Conservation (phyloP, 2,329 filamentous ascomycete species). For the Nothopassalora personata region DNA sequence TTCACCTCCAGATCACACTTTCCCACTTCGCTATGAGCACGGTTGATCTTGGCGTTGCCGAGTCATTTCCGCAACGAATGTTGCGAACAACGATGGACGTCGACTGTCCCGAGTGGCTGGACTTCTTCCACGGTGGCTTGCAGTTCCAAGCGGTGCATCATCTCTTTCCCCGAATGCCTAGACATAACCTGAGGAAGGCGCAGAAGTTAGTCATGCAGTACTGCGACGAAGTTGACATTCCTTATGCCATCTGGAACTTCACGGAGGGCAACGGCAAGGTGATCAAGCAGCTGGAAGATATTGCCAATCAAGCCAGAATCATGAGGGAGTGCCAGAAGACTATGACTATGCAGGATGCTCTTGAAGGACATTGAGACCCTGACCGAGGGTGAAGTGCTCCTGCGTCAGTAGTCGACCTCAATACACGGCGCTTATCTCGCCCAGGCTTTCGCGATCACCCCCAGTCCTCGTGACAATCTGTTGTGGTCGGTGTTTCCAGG, state of each 20-base stretch:
- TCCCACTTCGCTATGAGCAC: constrained; percentile 70
- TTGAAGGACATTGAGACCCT: constrained; percentile 25
- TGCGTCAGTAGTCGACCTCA: too few species aligned
- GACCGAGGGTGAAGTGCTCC: too few species aligned
- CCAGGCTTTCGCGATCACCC: too few species aligned
- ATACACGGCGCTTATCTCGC: too few species aligned
- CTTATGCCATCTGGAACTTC: constrained; percentile 58
- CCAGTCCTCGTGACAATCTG: too few species aligned
- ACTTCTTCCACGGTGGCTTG: constrained; percentile 66
- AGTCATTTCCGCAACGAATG: constrained; percentile 65
- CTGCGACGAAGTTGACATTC: constrained; percentile 58
- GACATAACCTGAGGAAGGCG: constrained; percentile 60
- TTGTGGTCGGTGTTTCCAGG: too few species aligned
- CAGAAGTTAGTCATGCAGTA: constrained; percentile 59
- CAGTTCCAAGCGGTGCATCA: constrained; percentile 71
- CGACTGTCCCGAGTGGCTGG: constrained; percentile 65
- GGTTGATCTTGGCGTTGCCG: constrained; percentile 56
- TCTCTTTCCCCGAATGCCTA: constrained; percentile 61
- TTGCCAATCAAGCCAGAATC: constrained; percentile 57
- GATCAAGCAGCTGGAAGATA: constrained; percentile 51
- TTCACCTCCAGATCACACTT: constrained; percentile 68
- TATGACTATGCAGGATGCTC: constrained; percentile 31
- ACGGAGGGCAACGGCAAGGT: constrained; percentile 58
- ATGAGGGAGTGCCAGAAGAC: constrained; percentile 51
- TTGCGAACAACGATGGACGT: constrained; percentile 69